These are phyloP conservation scores for Alternaria hordeiaustralica DNA, from an alignment of 2,329 filamentous ascomycete species.

Conservation along the genomic window DNA sequence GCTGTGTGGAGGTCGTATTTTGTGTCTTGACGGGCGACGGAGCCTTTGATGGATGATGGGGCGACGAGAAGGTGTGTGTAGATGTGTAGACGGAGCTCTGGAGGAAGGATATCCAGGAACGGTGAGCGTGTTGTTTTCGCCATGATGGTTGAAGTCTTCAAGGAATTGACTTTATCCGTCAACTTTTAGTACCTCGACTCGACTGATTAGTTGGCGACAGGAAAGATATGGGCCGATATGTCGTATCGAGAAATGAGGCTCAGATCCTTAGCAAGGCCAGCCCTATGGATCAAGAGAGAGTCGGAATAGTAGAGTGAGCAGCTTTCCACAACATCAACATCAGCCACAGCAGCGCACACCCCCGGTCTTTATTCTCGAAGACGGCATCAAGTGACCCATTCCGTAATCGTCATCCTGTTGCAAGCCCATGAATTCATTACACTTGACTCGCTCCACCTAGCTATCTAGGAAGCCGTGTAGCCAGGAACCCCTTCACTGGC, in stretches of 20 bases:
- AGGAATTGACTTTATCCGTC: background rate
- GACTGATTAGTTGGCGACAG: background rate
- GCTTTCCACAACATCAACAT: background rate
- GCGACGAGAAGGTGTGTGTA: constrained; percentile 39
- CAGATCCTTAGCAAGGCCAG: constrained; percentile 4
- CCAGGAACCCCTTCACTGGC: constrained; percentile 14
- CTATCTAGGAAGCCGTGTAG: constrained; percentile 13
- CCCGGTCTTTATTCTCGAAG: constrained; percentile 12
- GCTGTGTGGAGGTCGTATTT: constrained; percentile 43
- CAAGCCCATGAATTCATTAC: constrained; percentile 9
- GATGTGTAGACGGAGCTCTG: constrained; percentile 38
- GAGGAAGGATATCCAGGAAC: constrained; percentile 37
- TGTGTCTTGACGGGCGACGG: constrained; percentile 21
- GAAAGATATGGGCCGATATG: background rate
- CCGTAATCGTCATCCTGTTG: constrained; percentile 7
- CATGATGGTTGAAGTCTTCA: constrained; percentile 1
- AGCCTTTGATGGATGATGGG: constrained; percentile 27
- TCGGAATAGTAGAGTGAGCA: background rate
- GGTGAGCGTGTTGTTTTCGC: constrained; percentile 13
- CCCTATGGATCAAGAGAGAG: background rate
- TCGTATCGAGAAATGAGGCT: background rate
- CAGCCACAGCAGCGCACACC: constrained; percentile 5
- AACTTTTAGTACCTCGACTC: background rate
- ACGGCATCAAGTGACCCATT: constrained; percentile 11
- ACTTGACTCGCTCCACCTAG: constrained; percentile 17